Base-by-base conservation (phyloP, 1,284 basidiomycete genomes). In the Cryptococcus sp. region DNA sequence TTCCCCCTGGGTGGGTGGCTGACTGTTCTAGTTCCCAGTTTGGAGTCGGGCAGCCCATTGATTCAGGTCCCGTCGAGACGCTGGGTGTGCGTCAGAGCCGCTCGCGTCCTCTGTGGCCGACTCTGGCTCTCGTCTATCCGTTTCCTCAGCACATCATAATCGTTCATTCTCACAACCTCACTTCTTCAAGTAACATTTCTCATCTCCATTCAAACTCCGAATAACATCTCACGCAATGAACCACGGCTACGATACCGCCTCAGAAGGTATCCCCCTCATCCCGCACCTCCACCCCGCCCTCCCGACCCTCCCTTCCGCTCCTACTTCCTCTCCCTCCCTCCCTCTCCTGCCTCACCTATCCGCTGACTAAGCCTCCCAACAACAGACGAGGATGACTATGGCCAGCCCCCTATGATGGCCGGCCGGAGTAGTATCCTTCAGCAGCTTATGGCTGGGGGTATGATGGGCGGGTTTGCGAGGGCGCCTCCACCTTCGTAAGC, bases 161-260 rank as follows among this genome's bases (percentile, higher is more conserved):
- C 3, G 15, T 13, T 37, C 8, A 11, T 49, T n/a, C 4, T 49
- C 20, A 18, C 33, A 3, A 13, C 4, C 47, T 24, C 13, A 4
- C 33, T 16, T 40, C 15, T 24, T 21, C 48, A 12, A 50, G 4
- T 28, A 21, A 1, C 20, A 16, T 15, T 39, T 35, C 15, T 37
- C 28, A 28, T 15, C 8, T 43, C n/a, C 35, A 43, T 9, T 18
- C 35, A 38, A 2, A 55, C 28, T 15, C 3, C 18, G 6, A 33
- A 24, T 16, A 33, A 38, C 5, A 53, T 35, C 33, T 35, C 13
- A 4, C 59, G 68, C 23, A 33, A 77, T 77, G 75, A 75, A 77
- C 51, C 72, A 75, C 72, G 75, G 75, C 8, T 73, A 71, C 61
- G 72, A 74, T 5, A 33, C 28, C 61, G 71, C 72, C 51, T 68